These are phyloP conservation scores for Puccinia brachypodii DNA, from an alignment of 1,284 basidiomycete species.

Conservation along the genomic window DNA sequence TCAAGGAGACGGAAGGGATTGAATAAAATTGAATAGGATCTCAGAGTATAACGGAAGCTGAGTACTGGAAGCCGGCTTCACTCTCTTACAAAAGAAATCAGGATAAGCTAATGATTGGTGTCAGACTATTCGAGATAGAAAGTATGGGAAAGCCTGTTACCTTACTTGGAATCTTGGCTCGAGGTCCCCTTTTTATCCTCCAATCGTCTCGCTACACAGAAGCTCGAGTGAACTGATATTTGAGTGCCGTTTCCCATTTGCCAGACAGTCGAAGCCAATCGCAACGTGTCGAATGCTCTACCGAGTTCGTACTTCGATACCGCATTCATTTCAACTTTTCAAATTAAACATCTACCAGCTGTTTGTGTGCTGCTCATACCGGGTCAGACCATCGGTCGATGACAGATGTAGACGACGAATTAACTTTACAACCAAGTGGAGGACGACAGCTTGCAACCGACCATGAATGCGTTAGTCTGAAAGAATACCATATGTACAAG, in stretches of 20 bases:
- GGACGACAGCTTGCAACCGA: background rate
- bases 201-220: background rate
- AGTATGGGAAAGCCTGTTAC: background rate
- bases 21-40: background rate
- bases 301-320: no score
- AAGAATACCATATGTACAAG: no score
- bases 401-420: background rate
- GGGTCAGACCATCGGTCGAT: background rate
- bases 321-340: no score
- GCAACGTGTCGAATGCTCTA: background rate
- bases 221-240: background rate
- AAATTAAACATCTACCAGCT: background rate
- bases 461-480: no score
- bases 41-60: background rate
- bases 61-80: background rate
- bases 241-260: background rate
- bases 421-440: background rate
- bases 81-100: background rate
- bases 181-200: background rate
- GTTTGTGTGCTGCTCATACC: background rate
- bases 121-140: background rate
- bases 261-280: background rate
- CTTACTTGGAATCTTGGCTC: background rate
- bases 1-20: background rate
- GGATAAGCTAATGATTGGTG: background rate